phyloP scores from a whole-genome alignment of 306 rosid genomes.

The Inga oerstediana region DNA sequence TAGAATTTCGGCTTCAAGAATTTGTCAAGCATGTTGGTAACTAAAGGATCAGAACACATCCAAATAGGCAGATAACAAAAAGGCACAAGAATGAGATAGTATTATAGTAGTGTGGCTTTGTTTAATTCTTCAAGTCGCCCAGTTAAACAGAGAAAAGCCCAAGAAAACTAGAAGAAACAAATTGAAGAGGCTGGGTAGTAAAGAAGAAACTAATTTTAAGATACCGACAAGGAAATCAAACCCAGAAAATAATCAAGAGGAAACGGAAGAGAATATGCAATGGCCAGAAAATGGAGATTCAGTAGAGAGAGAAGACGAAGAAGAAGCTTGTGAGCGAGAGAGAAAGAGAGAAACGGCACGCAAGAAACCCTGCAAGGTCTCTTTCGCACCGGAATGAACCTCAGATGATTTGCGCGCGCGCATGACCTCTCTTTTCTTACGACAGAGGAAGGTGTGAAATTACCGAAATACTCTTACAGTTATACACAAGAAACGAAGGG shows the following conservation, averaged over 20 bases:
- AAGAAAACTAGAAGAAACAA: not conserved
- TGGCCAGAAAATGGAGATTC: not conserved
- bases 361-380: slow-evolving; percentile 16
- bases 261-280: not conserved
- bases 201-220: not conserved
- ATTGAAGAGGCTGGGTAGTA: not conserved
- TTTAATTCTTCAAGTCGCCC: not conserved
- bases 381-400: not conserved
- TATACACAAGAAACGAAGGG: not conserved
- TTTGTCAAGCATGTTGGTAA: slow-evolving; percentile 55
- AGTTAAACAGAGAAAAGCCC: not conserved
- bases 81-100: not conserved
- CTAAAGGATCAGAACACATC: not conserved
- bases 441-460: not conserved
- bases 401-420: not conserved
- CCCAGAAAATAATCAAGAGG: not conserved
- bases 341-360: slow-evolving; percentile 9
- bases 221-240: not conserved
- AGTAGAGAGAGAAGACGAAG: not conserved
- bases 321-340: not conserved
- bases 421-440: not conserved
- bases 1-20: slow-evolving; percentile 56
- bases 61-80: not conserved
- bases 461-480: not conserved
- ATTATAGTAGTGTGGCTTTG: not conserved